Percentiles rank a stretch among this genome's conserved stretches.
Evolutionary conservation across 495 filamentous ascomycete genomes (phyloP).

Genomic region (Hypoxylon rickii): DNA sequence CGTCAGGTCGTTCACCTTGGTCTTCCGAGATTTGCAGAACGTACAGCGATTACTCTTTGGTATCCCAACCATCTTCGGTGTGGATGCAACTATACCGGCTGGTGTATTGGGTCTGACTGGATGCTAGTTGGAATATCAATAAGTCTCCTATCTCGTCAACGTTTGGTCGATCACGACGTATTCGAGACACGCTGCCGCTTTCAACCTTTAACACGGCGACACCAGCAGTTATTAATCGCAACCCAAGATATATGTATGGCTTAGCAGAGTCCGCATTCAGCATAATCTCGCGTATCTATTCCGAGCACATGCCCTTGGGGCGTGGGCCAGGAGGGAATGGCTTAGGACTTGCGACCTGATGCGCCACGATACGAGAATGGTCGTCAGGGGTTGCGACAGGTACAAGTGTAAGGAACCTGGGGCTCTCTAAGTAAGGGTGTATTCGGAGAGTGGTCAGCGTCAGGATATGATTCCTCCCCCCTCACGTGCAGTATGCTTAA

Average conservation of each 20-base stretch:
- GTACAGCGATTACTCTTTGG: constrained; percentile 40
- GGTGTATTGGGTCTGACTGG: too few species aligned
- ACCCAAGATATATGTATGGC: constrained; percentile 5
- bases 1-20: constrained; percentile 24
- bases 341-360: constrained; percentile 7
- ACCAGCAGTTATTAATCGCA: constrained; percentile 25
- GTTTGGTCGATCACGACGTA: constrained; percentile 14
- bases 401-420: constrained; percentile 23
- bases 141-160: too few species aligned
- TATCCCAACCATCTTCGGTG: constrained; percentile 33
- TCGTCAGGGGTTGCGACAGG: constrained; percentile 12
- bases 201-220: constrained; percentile 2
- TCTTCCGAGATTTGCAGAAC: constrained; percentile 37
- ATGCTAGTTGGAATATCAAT: too few species aligned
- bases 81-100: too few species aligned
- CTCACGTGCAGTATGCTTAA: constrained; percentile 8
- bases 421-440: constrained; percentile 20
- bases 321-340: constrained; percentile 2
- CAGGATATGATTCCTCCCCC: constrained; percentile 10
- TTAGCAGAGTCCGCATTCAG: constrained; percentile 1
- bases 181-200: constrained; percentile 10
- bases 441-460: constrained; percentile 15
- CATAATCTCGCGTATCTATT: constrained; percentile 15
- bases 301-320: not conserved
- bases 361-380: constrained; percentile 22